Base-by-base conservation (phyloP, 441 rosid genomes). In the Cnidoscolus chayamansa region DNA sequence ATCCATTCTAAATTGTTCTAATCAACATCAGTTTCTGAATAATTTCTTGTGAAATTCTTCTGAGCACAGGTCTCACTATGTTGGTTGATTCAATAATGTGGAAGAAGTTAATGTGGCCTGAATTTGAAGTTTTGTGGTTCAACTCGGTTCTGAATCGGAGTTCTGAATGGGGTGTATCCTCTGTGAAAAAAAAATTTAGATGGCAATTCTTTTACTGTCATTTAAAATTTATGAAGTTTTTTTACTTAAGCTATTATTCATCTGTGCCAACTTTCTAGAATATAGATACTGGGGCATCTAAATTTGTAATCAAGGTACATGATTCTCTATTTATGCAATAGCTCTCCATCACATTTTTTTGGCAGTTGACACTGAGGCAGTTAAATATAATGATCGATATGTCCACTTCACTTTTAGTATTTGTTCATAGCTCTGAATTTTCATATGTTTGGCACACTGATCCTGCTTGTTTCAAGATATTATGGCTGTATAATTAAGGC, bases 121-220 rank as follows among this genome's bases (percentile, higher is more conserved):
- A 95, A 81, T 91, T 95, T 80, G 93, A 93, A 90, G 97, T 93
- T 82, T 82, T 93, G 25, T 93, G 97, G 98, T 95, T 95, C 86
- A 95, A 93, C 84, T 93, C 99, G 78, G 83, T 96, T 81, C 85
- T 91, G 70, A 90, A 96, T 83, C 91, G 97, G 72, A 96, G 99
- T 79, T 89, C 97, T 61, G 95, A 93, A 75, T 93, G 98, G 99
- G 99, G 99, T 76, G 98, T 96, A 96, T 93, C 99, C 99, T 89
- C 62, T 76, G 35, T 55, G 50, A 66, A 60, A 43, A 56, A 55
- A 63, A 71, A 63, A 78, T 69, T 45, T 56, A 56, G 35, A 15
- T 67, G 68, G 20, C 30, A 13, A 37, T 50, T 11, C 65, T 64
- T 6, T 51, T 53, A 15, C 54, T 48, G 51, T 50, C 1, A 60